A percentile compares a stretch with the other conserved stretches of the same genome.
These are phyloP conservation scores for Diaporthe longicolla DNA, from an alignment of 2,329 filamentous ascomycete genomes.

Conservation along the genomic window DNA sequence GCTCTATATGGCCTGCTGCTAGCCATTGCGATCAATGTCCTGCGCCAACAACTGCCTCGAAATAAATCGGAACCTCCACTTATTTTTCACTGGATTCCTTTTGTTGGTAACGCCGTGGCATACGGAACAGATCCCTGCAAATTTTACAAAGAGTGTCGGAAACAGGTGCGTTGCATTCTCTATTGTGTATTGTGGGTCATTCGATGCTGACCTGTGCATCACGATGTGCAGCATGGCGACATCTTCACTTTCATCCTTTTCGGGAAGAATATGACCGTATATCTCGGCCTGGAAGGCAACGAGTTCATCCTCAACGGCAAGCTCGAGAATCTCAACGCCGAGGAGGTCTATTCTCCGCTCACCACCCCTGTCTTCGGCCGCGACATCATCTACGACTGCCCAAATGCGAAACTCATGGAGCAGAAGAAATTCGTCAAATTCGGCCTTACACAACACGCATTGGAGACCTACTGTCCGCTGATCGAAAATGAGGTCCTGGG, in stretches of 20 bases:
- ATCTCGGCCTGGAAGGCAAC: constrained; percentile 84
- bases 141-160: constrained; percentile 19
- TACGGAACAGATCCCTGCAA: constrained; percentile 20
- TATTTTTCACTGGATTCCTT: constrained; percentile 27
- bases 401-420: constrained; percentile 93
- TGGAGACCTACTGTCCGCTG: constrained; percentile 82
- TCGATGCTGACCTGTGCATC: not conserved
- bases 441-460: constrained; percentile 81
- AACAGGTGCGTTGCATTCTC: constrained; percentile 3
- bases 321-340: constrained; percentile 88
- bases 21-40: constrained; percentile 18
- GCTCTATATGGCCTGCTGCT: constrained; percentile 5
- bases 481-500: constrained; percentile 81
- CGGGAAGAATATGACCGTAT: constrained; percentile 91
- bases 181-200: too few species aligned
- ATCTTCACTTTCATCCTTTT: constrained; percentile 91
- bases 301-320: constrained; percentile 95
- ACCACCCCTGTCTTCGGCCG: constrained; percentile 82
- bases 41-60: constrained; percentile 25
- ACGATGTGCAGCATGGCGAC: constrained; percentile 78
- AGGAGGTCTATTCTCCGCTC: constrained; percentile 89
- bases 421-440: constrained; percentile 95
- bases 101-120: constrained; percentile 7
- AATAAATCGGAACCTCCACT: constrained; percentile 22
- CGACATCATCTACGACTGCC: constrained; percentile 92